A percentile compares a stretch with the other conserved stretches of the same genome.
phyloP scores from a whole-genome alignment of 768 basidiomycete genomes.

The Postia placenta region DNA sequence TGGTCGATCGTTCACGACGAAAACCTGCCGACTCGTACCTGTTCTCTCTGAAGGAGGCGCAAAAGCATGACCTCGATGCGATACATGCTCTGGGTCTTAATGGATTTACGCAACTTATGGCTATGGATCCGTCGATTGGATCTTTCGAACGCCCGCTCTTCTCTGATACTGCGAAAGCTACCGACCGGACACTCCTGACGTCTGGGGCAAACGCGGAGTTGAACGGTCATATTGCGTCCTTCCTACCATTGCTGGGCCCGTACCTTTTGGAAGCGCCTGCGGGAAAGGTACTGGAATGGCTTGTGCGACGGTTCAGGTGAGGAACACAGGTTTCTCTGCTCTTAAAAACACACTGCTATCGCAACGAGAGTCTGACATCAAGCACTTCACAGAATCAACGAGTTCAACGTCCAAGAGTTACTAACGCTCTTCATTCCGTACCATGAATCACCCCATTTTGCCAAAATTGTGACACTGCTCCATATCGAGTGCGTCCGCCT shows the following conservation, averaged over 20 bases:
- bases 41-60: conserved; percentile 76
- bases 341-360: neutral
- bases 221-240: conserved; percentile 51
- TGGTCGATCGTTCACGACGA: conserved; percentile 58
- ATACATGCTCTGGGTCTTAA: conserved; percentile 77
- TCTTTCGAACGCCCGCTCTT: conserved; percentile 71
- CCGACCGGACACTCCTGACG: conserved; percentile 75
- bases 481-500: conserved; percentile 53
- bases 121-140: conserved; percentile 51
- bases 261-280: conserved; percentile 79
- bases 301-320: conserved; percentile 90
- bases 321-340: neutral
- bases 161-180: conserved; percentile 65
- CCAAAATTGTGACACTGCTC: conserved; percentile 87
- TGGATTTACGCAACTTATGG: conserved; percentile 65
- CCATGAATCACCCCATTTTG: conserved; percentile 91
- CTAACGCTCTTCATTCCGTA: conserved; percentile 87
- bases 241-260: conserved; percentile 68
- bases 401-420: conserved; percentile 81
- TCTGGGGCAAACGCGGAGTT: conserved; percentile 57
- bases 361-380: neutral
- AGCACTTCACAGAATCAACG: conserved; percentile 65
- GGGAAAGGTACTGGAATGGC: conserved; percentile 88
- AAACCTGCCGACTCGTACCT: conserved; percentile 78
- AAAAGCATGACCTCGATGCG: conserved; percentile 82